These are phyloP conservation scores for Crithidia brevicula DNA, from an alignment of 208 protist genomes.

Conservation along the genomic window DNA sequence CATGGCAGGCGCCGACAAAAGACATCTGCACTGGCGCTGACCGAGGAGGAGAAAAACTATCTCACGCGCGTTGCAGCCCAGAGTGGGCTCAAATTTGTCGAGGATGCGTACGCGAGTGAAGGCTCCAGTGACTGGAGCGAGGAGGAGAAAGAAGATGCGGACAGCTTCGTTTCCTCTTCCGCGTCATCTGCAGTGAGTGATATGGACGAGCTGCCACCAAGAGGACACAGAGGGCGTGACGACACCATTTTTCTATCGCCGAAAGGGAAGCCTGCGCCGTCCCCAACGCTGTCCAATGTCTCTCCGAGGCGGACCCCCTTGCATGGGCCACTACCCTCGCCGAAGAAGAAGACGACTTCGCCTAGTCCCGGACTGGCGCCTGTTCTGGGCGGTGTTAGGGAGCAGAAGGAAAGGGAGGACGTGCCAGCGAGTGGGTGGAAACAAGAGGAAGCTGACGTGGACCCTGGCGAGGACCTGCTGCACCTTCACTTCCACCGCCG, in stretches of 20 bases:
- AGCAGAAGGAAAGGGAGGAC: not conserved
- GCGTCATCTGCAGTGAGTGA: too few species aligned
- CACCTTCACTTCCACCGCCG: constrained; percentile 52
- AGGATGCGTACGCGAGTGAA: constrained; percentile 40
- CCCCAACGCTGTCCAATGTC: too few species aligned
- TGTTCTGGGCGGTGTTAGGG: too few species aligned
- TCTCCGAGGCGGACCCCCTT: constrained; percentile 9
- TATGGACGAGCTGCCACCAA: too few species aligned
- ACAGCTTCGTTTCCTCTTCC: not conserved
- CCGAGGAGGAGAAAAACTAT: constrained; percentile 28
- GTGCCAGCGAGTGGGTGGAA: not conserved
- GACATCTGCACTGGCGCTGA: constrained; percentile 23
- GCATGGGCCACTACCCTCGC: constrained; percentile 15
- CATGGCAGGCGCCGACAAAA: not conserved
- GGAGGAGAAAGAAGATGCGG: constrained; percentile 1
- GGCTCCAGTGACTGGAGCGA: constrained; percentile 17
- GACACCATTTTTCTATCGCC: too few species aligned
- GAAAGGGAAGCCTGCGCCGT: too few species aligned
- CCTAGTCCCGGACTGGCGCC: not conserved
- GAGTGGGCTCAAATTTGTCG: constrained; percentile 43
- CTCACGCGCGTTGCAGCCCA: constrained; percentile 18
- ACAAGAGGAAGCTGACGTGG: constrained; percentile 4
- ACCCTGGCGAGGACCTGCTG: constrained; percentile 19
- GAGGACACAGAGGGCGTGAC: too few species aligned
- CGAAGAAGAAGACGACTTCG: not conserved